Percentiles rank a stretch among this genome's conserved stretches.
Conservation (phyloP, 2,329 filamentous ascomycete species). For the Pseudocercospora crystallina region DNA sequence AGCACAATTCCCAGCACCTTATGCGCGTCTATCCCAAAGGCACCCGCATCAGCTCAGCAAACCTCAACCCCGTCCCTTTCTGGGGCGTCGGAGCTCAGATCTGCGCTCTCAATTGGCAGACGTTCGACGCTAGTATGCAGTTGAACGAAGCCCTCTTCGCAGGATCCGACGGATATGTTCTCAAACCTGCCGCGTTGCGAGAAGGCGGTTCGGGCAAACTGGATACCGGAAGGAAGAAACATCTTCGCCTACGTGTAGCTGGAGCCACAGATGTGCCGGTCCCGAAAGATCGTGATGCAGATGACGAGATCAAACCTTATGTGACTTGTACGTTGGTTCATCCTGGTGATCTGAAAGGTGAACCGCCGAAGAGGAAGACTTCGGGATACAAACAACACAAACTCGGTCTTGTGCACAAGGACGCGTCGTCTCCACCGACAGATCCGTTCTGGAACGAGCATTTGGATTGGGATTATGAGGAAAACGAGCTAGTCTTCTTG, state of each 20-base stretch:
- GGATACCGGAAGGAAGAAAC: constrained; percentile 50
- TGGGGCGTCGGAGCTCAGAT: constrained; percentile 69
- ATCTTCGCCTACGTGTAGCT: constrained; percentile 58
- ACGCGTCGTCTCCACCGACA: constrained; percentile 58
- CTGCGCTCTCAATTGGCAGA: constrained; percentile 70
- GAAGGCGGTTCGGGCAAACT: constrained; percentile 55
- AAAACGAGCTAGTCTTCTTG: constrained; percentile 65
- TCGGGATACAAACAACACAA: constrained; percentile 60
- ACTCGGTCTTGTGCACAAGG: constrained; percentile 57
- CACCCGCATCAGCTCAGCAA: constrained; percentile 65
- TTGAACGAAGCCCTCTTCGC: constrained; percentile 68
- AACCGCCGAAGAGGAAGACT: constrained; percentile 63
- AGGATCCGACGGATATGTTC: constrained; percentile 63
- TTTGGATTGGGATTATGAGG: constrained; percentile 67
- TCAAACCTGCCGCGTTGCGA: constrained; percentile 63
- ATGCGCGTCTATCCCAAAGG: constrained; percentile 71
- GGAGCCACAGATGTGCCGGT: constrained; percentile 64
- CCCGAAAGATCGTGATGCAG: constrained; percentile 50
- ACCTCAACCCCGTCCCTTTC: constrained; percentile 62
- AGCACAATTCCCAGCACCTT: constrained; percentile 64
- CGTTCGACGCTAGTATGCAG: constrained; percentile 64
- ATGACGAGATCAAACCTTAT: constrained; percentile 60
- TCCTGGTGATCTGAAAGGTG: constrained; percentile 51
- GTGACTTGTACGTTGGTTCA: constrained; percentile 65
- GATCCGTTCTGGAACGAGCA: constrained; percentile 67